phyloP scores from a whole-genome alignment of 306 rosid species.

The Ziziphus jujuba region DNA sequence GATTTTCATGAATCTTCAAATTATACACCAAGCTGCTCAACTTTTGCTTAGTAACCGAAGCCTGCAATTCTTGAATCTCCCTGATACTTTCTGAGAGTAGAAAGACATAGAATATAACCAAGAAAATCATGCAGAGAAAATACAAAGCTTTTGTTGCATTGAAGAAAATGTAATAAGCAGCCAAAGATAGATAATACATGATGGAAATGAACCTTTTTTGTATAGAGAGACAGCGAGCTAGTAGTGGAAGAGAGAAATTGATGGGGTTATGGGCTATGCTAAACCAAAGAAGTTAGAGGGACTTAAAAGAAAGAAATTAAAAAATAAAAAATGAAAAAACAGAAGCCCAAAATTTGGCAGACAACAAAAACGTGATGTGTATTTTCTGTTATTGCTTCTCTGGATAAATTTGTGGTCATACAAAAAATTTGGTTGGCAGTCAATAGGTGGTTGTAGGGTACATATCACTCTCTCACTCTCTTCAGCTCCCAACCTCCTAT shows the following conservation, averaged over 20 bases:
- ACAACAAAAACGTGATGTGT: constrained; percentile 12
- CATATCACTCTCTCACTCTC: neutral
- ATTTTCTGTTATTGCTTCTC: neutral
- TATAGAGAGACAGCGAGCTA: neutral
- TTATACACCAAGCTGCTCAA: neutral
- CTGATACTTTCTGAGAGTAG: constrained; percentile 7
- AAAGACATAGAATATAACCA: constrained; percentile 12
- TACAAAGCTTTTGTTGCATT: constrained; percentile 32
- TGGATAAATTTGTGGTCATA: constrained; percentile 19
- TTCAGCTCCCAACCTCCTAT: no score
- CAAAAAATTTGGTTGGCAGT: neutral
- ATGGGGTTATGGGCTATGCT: neutral
- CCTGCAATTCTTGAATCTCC: constrained; percentile 18
- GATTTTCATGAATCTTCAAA: constrained; percentile 4
- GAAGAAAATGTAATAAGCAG: constrained; percentile 38
- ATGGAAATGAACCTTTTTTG: neutral
- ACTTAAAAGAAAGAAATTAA: neutral
- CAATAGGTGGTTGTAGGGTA: no score
- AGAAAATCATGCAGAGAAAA: constrained; percentile 16
- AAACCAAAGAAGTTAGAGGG: neutral
- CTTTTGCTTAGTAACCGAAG: constrained; percentile 16
- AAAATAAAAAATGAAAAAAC: neutral
- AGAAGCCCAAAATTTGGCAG: neutral
- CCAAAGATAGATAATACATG: constrained; percentile 25
- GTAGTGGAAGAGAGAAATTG: neutral